Conservation (phyloP, 192 early-diverging fungal species). For the Backusella macrospora region DNA sequence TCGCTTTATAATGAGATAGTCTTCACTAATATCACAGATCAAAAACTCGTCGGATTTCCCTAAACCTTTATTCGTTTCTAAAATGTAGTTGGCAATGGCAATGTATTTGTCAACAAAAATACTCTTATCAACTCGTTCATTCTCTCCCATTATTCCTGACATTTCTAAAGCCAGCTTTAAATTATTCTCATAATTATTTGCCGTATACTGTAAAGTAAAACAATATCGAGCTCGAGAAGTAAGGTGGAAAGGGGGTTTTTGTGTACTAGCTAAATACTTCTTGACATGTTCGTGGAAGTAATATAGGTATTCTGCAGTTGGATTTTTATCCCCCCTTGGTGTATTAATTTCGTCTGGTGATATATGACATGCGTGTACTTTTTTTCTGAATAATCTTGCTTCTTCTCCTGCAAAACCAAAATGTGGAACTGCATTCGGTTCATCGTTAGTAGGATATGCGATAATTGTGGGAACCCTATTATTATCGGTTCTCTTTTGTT, state of each 20-base stretch:
- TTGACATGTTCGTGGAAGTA: slow-evolving; percentile 1
- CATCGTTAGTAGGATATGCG: not conserved
- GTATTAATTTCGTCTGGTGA: not conserved
- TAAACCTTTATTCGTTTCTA: not conserved
- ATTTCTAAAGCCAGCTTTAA: not conserved
- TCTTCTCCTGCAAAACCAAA: slow-evolving; percentile 9
- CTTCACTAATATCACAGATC: slow-evolving; percentile 55
- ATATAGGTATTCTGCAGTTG: not conserved
- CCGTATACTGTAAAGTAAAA: not conserved
- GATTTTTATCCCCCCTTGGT: not conserved
- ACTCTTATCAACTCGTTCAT: slow-evolving; percentile 1
- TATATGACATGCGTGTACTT: not conserved
- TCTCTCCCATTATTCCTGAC: not conserved
- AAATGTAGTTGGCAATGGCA: not conserved
- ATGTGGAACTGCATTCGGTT: not conserved
- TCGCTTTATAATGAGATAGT: slow-evolving; percentile 14
- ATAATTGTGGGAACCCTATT: slow-evolving; percentile 2
- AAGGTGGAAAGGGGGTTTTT: not conserved
- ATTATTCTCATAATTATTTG: not conserved
- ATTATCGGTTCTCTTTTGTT: not conserved
- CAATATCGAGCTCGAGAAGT: slow-evolving; percentile 11
- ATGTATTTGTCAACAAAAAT: slow-evolving; percentile 7
- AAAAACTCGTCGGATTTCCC: slow-evolving; percentile 47
- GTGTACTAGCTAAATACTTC: not conserved
- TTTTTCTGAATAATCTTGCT: not conserved